Evolutionary conservation across 768 basidiomycete genomes (phyloP).

Genomic region (Suillus ampliporus): DNA sequence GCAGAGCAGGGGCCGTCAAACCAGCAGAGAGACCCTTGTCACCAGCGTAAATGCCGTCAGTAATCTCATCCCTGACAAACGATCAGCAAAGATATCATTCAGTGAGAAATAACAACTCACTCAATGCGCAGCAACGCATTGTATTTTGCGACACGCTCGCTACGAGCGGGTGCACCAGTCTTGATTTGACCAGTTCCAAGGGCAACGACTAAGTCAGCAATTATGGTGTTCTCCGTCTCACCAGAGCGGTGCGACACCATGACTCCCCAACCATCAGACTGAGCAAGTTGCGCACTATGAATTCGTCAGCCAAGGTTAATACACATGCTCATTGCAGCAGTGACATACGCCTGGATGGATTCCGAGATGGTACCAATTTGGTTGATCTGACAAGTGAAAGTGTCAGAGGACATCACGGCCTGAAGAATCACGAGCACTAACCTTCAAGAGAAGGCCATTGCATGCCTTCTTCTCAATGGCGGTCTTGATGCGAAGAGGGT

Average conservation of each 20-base stretch:
- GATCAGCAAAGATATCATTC: slow-evolving; percentile 16
- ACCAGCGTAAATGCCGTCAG: slow-evolving; percentile 74
- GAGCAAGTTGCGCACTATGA: slow-evolving; percentile 87
- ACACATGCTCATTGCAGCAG: slow-evolving; percentile 10
- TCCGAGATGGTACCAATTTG: slow-evolving; percentile 99
- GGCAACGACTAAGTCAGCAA: slow-evolving; percentile 94
- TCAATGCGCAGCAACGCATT: slow-evolving; percentile 90
- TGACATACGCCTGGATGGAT: slow-evolving; percentile 94
- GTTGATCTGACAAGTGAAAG: slow-evolving; percentile 65
- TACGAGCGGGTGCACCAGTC: slow-evolving; percentile 96
- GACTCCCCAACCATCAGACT: slow-evolving; percentile 97
- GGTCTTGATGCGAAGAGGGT: slow-evolving; percentile 95
- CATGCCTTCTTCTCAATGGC: slow-evolving; percentile 99
- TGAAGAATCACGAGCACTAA: slow-evolving; percentile 21
- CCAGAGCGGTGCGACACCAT: slow-evolving; percentile 99
- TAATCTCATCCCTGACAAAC: slow-evolving; percentile 71
- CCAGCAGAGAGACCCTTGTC: slow-evolving; percentile 83
- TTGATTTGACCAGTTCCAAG: slow-evolving; percentile 96
- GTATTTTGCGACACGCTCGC: slow-evolving; percentile 97
- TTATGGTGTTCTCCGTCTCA: slow-evolving; percentile 97
- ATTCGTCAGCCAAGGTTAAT: slow-evolving; percentile 9
- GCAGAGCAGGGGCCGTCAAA: slow-evolving; percentile 68
- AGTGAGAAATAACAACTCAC: slow-evolving; percentile 49
- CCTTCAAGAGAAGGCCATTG: slow-evolving; percentile 97
- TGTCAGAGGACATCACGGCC: slow-evolving; percentile 6